Evolutionary conservation across 2,329 filamentous ascomycete genomes (phyloP).

Genomic region (Ophiosphaerella korrae): DNA sequence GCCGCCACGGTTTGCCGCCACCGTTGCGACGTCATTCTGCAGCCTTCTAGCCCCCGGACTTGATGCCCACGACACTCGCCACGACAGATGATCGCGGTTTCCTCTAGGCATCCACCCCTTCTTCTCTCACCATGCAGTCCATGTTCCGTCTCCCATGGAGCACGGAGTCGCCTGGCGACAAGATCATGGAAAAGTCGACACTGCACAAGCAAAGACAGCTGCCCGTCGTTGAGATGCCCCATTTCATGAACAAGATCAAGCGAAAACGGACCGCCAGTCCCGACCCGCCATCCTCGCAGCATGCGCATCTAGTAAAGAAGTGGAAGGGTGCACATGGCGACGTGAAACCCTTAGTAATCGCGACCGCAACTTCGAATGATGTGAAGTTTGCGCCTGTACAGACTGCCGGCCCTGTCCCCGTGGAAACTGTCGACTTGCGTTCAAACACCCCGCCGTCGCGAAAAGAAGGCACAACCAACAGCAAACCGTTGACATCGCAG

Average conservation of each 20-base stretch:
- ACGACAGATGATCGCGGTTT: conserved; percentile 48
- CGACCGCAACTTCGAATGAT: conserved; percentile 14
- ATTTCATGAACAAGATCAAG: conserved; percentile 59
- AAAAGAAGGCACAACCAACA: conserved; percentile 39
- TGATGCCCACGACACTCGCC: conserved; percentile 39
- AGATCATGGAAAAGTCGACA: conserved; percentile 51
- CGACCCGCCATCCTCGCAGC: conserved; percentile 42
- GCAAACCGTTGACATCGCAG: conserved; percentile 31
- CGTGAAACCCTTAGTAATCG: conserved; percentile 28
- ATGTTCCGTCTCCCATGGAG: conserved; percentile 59
- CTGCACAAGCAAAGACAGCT: conserved; percentile 50
- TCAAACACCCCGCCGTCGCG: conserved; percentile 35
- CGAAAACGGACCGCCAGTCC: conserved; percentile 61
- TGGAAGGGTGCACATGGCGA: conserved; percentile 45
- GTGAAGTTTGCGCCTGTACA: conserved; percentile 18
- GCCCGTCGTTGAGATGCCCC: conserved; percentile 53
- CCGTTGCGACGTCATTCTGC: conserved; percentile 40
- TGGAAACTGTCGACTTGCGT: conserved; percentile 30
- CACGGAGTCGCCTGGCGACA: conserved; percentile 49
- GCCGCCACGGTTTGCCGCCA: conserved; percentile 26
- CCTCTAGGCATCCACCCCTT: conserved; percentile 45
- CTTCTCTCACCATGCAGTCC: conserved; percentile 53
- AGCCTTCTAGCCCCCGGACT: conserved; percentile 29
- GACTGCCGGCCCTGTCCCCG: conserved; percentile 23
- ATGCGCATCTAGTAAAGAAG: conserved; percentile 47